Evolutionary conservation across 139 green algal genomes (phyloP).

Genomic region (Dunaliella primolecta): DNA sequence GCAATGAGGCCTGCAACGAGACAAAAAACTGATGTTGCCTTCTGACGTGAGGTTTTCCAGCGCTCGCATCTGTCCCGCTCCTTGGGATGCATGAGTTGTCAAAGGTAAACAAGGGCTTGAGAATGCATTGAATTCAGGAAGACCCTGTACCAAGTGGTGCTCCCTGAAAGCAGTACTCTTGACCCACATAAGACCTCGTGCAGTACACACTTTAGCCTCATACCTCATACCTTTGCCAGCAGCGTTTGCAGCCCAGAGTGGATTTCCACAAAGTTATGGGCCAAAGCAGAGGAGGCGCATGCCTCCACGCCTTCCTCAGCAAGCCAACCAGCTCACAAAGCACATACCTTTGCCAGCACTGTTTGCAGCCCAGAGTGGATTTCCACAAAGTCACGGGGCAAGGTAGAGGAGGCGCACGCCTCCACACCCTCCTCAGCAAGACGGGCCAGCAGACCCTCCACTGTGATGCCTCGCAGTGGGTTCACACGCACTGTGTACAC

Average conservation of each 20-base stretch:
- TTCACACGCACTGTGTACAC: conserved; percentile 31
- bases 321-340: too few relatives aligned
- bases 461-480: not conserved
- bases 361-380: conserved; percentile 60
- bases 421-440: conserved; percentile 34
- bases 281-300: conserved; percentile 44
- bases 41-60: too few relatives aligned
- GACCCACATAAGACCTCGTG: too few relatives aligned
- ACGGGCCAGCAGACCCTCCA: conserved; percentile 25
- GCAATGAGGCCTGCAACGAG: too few relatives aligned
- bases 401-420: conserved; percentile 31
- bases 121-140: too few relatives aligned
- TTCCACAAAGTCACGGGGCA: conserved; percentile 71
- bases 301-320: conserved; percentile 27
- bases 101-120: too few relatives aligned
- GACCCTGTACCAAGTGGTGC: too few relatives aligned
- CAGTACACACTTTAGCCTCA: too few relatives aligned
- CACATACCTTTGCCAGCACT: conserved; percentile 39
- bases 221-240: conserved; percentile 43
- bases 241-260: conserved; percentile 58
- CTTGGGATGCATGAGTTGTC: too few relatives aligned
- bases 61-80: too few relatives aligned
- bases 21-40: too few relatives aligned
- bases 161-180: too few relatives aligned
- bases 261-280: conserved; percentile 69